These are phyloP conservation scores for Purpureocillium takamizusanense DNA, from an alignment of 2,329 filamentous ascomycete species.

Conservation along the genomic window DNA sequence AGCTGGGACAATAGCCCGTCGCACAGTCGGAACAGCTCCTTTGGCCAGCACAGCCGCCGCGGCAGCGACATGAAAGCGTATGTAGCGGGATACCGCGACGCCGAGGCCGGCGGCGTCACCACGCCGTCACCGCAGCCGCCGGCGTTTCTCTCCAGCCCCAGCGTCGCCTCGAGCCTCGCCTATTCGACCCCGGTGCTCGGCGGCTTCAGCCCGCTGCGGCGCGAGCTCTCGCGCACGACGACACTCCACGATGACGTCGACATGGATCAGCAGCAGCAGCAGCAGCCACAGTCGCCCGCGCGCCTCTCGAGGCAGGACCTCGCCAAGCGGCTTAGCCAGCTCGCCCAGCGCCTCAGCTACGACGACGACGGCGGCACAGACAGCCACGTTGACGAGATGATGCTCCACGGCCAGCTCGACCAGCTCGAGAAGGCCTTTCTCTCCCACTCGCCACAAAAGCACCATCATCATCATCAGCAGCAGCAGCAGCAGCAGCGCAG, in stretches of 20 bases:
- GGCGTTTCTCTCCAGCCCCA: slow-evolving; percentile 21
- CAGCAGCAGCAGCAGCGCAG: no score
- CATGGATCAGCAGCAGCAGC: no score
- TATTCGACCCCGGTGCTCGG: slow-evolving; percentile 16
- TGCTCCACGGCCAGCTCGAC: slow-evolving; percentile 26
- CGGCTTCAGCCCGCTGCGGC: slow-evolving; percentile 19
- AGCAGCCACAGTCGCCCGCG: slow-evolving; percentile 11
- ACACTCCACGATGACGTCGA: slow-evolving; percentile 5
- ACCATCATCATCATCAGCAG: no score
- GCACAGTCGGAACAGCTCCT: slow-evolving; percentile 4
- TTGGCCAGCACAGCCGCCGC: not conserved
- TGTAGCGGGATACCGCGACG: no score
- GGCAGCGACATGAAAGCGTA: slow-evolving; percentile 1
- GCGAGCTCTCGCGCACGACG: slow-evolving; percentile 11
- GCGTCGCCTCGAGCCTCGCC: slow-evolving; percentile 22
- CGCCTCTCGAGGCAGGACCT: slow-evolving; percentile 32
- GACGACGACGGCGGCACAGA: slow-evolving; percentile 19
- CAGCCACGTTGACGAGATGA: slow-evolving; percentile 24
- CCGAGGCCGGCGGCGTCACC: not conserved
- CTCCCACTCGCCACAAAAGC: slow-evolving; percentile 8
- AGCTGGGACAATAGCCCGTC: slow-evolving; percentile 5
- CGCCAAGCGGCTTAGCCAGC: slow-evolving; percentile 28
- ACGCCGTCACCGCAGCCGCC: slow-evolving; percentile 10
- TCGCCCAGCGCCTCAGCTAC: slow-evolving; percentile 27
- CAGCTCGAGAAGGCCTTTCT: slow-evolving; percentile 23